A percentile compares a stretch with the other conserved stretches of the same genome.
These are phyloP conservation scores for Metschnikowia peoriensis DNA, from an alignment of 805 yeast genomes.

Conservation along the genomic window DNA sequence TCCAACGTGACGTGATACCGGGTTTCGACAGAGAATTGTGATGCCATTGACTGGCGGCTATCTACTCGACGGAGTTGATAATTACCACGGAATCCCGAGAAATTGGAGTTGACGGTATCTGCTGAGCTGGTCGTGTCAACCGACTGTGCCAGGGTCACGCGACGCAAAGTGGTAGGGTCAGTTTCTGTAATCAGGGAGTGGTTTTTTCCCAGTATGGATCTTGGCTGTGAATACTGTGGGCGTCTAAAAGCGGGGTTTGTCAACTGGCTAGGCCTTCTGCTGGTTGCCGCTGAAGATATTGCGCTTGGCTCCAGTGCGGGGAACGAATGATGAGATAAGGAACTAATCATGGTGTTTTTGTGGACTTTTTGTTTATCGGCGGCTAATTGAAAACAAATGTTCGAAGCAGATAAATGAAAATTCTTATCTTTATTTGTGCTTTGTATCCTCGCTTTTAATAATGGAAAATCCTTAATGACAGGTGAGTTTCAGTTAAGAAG, in stretches of 20 bases:
- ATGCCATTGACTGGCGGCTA: slow-evolving; percentile 23
- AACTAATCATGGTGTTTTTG: neutral
- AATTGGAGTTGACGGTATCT: neutral
- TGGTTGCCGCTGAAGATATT: neutral
- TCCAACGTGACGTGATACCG: slow-evolving; percentile 22
- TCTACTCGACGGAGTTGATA: slow-evolving; percentile 27
- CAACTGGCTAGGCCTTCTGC: neutral
- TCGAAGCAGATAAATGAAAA: no score
- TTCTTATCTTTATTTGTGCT: no score
- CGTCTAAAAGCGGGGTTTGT: neutral
- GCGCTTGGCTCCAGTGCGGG: neutral
- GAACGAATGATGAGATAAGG: neutral
- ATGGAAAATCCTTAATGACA: no score
- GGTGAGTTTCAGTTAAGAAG: no score
- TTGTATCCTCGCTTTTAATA: no score
- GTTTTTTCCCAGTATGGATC: neutral
- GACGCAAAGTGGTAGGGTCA: neutral
- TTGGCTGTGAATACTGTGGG: neutral
- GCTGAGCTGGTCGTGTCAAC: neutral
- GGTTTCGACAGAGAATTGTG: slow-evolving; percentile 17
- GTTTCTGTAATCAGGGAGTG: neutral
- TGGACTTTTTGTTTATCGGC: neutral
- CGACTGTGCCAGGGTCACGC: neutral
- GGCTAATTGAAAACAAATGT: no score
- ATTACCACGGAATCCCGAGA: slow-evolving; percentile 14